Base-by-base conservation (phyloP, 352 stramenopile species). In the Phytophthora melonis region DNA sequence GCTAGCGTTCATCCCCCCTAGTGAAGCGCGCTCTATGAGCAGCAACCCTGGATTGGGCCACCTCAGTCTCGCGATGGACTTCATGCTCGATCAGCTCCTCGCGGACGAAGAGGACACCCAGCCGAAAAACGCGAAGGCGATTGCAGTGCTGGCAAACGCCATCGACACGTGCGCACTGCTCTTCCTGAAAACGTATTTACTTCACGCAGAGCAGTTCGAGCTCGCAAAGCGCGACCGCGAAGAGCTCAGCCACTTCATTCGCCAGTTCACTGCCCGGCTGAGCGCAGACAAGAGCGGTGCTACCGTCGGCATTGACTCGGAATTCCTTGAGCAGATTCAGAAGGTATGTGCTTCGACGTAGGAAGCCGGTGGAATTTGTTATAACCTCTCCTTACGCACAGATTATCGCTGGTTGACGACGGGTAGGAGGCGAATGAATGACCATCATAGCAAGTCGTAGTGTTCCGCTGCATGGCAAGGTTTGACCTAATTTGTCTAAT, bases 41-140 rank as follows among this genome's bases (percentile, higher is more conserved):
- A 83, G 83, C 41, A 78, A 78, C 43, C 81, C 79, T 4, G 76
- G 84, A 27, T 55, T 93, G 13, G 86, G 86, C 27, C 86, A 93
- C 36, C 59, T 93, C 13, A 84, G 72, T 54, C 59, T 89, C 16
- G 82, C 82, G n/a, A 93, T 93, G 79, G 76, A 91, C 52, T 93
- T 83, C 55, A 74, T 83, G 19, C 70, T 93, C 25, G 78, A 84
- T 61, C 71, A 89, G 50, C 66, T 92, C n/a, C n/a, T 78, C 25
- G 49, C 25, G 41, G 61, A 74, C 45, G 68, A 82, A 3, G 70
- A 68, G 27, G 72, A 78, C 16, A 7, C 30, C 16, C 36, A 47
- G 49, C 5, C 27, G 18, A 21, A 66, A 14, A 18, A 49, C 34
- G n/a, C 18, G 11, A 52, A 30, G 6, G 39, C 19, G 25, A 77